Base-by-base conservation (phyloP, 176 grass and related monocot species). In the Aegilops longissima region DNA sequence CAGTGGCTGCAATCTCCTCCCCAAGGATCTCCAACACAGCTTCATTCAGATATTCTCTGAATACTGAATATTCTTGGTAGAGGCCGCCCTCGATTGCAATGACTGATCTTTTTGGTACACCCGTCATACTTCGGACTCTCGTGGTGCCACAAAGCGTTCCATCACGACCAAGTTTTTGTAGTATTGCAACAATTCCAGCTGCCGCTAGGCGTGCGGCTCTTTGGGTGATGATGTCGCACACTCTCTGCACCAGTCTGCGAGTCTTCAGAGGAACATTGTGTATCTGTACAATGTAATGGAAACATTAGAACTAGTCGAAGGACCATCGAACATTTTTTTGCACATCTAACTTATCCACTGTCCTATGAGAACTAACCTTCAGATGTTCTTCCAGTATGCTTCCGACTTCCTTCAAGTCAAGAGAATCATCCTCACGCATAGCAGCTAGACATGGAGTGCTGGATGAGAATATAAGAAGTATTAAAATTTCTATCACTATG, bases 1-100 rank as follows among this genome's bases (percentile, higher is more conserved):
- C 80, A 20, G 91, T 92, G 45, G 83, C 66, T 4, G 88, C 84
- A 7, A 94, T 35, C 49, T 98, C 93, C 54, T 98, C 96, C 9
- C 93, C 93, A 21, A 98, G 65, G 58, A 98, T 98, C 40, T 98
- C 96, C 8, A 72, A 76, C 9, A 98, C 18, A 5, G 93, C 91
- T 98, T 98, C 92, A 16, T 94, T 82, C 18, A 95, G 35, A 82
- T 94, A 98, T 31, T 95, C 93, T 70, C 81, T 92, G 13, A 98
- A 98, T 16, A 88, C 73, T 2, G 88, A 88, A 73, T 94, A 98
- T 62, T 84, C 67, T 39, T 91, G 83, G 64, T 94, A 95, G 34
- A 98, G 85, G 2, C 93, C 92, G 0, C 91, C 92, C 68, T 98
- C 96, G 1, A 98, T 90, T 0, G 96, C 92, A 2, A 98, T 86